Evolutionary conservation across 2,329 filamentous ascomycete genomes (phyloP).

Genomic region (Trichoderma semiorbis): DNA sequence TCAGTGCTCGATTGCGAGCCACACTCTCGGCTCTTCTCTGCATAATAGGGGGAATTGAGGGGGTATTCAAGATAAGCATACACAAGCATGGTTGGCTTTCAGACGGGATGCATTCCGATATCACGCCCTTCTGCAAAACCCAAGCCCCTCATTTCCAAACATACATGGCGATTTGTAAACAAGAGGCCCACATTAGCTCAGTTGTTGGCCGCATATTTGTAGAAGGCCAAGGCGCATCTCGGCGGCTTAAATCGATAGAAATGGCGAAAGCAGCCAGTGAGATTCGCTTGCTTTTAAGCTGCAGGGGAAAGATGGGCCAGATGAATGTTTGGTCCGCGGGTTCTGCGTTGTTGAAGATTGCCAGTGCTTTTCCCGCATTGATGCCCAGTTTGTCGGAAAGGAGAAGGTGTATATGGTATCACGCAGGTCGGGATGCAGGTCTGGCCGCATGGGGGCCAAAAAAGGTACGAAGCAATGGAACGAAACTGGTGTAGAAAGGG

Average conservation of each 20-base stretch:
- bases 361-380: background rate
- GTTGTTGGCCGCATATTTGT: background rate
- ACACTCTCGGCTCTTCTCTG: background rate
- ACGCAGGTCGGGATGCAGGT: background rate
- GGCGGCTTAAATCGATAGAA: background rate
- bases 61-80: conserved; percentile 3
- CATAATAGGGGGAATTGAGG: background rate
- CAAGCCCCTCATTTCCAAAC: background rate
- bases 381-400: conserved; percentile 5
- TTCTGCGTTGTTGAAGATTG: background rate
- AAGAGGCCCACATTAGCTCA: background rate
- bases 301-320: background rate
- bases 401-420: conserved; percentile 11
- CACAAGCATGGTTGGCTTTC: background rate
- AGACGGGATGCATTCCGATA: background rate
- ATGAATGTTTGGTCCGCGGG: background rate
- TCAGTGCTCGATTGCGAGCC: background rate
- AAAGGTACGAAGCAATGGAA: background rate
- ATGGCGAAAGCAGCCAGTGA: background rate
- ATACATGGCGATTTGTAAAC: background rate
- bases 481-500: background rate
- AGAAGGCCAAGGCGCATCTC: background rate
- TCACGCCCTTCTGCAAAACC: background rate
- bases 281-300: background rate
- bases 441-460: background rate